These are phyloP conservation scores for Cutaneotrichosporon dermatis DNA, from an alignment of 1,284 basidiomycete genomes.

Conservation along the genomic window DNA sequence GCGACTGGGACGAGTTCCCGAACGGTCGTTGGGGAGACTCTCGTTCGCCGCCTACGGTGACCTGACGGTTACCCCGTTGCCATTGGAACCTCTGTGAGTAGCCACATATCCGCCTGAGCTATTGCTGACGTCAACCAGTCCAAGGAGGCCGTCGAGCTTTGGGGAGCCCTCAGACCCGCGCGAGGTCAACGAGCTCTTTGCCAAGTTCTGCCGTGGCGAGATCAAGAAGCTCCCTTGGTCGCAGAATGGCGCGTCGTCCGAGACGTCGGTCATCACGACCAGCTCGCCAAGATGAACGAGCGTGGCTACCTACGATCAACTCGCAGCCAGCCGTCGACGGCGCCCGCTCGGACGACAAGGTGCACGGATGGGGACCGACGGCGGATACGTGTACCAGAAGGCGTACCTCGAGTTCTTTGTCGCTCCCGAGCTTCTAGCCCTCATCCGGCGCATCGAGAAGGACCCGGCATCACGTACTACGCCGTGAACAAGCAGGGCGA, in stretches of 20 bases:
- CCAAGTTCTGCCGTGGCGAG: constrained; percentile 68
- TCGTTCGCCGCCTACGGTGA: constrained; percentile 93
- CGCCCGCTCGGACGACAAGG: constrained; percentile 74
- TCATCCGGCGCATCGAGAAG: constrained; percentile 79
- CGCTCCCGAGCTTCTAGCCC: constrained; percentile 62
- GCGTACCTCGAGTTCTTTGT: constrained; percentile 98
- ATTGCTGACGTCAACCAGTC: constrained; percentile 19
- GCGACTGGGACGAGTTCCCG: constrained; percentile 99
- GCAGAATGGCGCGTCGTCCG: constrained; percentile 77
- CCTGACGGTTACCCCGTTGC: constrained; percentile 84
- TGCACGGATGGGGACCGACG: constrained; percentile 90
- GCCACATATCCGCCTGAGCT: too few species aligned
- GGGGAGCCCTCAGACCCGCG: constrained; percentile 71
- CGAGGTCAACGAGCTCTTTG: constrained; percentile 67
- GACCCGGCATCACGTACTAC: constrained; percentile 94
- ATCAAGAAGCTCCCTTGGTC: constrained; percentile 88
- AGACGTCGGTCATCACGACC: constrained; percentile 78
- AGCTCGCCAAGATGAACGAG: constrained; percentile 79
- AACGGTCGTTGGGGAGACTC: constrained; percentile 98
- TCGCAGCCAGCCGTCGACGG: constrained; percentile 97
- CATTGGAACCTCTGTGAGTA: constrained; percentile 61
- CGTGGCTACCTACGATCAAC: constrained; percentile 93
- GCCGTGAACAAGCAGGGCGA: constrained; percentile 72
- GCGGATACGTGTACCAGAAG: constrained; percentile 96
- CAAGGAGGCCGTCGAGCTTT: constrained; percentile 70